Conservation (phyloP, 176 grass and related monocot species). For the Saccharum spontaneum region DNA sequence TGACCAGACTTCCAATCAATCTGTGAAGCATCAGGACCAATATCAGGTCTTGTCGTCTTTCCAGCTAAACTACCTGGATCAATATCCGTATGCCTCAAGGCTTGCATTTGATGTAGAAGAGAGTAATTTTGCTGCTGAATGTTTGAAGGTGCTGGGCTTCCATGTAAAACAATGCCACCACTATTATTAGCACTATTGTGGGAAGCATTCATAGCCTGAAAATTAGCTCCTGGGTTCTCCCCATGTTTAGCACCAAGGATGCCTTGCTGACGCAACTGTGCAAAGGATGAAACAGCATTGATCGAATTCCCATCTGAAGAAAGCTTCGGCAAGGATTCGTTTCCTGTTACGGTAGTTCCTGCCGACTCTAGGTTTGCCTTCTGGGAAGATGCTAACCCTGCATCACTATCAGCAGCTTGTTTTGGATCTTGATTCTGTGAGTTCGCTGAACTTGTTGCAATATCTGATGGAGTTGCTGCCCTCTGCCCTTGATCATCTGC, state of each 20-base stretch:
- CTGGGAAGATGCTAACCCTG: slow-evolving; percentile 44
- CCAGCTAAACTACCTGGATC: slow-evolving; percentile 60
- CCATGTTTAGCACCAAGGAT: slow-evolving; percentile 51
- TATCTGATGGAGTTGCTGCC: slow-evolving; percentile 57
- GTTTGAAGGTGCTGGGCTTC: slow-evolving; percentile 58
- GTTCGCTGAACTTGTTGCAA: slow-evolving; percentile 61
- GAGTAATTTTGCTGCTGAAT: slow-evolving; percentile 74
- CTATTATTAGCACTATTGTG: slow-evolving; percentile 32
- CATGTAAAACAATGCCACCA: slow-evolving; percentile 56
- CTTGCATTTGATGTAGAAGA: slow-evolving; percentile 78
- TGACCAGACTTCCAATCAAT: slow-evolving; percentile 64
- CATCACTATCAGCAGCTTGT: slow-evolving; percentile 46
- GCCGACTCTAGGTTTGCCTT: slow-evolving; percentile 46
- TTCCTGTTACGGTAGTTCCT: slow-evolving; percentile 40
- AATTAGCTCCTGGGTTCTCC: slow-evolving; percentile 45
- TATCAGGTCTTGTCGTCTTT: slow-evolving; percentile 62
- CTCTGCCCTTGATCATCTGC: slow-evolving; percentile 62
- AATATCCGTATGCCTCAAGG: slow-evolving; percentile 59
- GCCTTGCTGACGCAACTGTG: slow-evolving; percentile 58
- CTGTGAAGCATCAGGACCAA: slow-evolving; percentile 55
- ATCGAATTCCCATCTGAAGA: slow-evolving; percentile 47
- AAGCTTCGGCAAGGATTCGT: slow-evolving; percentile 52
- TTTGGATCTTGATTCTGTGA: slow-evolving; percentile 74
- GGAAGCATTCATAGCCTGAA: slow-evolving; percentile 49
- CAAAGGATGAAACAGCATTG: slow-evolving; percentile 52